phyloP scores from a whole-genome alignment of 148 eudicot species.

The Camellia sinensis region DNA sequence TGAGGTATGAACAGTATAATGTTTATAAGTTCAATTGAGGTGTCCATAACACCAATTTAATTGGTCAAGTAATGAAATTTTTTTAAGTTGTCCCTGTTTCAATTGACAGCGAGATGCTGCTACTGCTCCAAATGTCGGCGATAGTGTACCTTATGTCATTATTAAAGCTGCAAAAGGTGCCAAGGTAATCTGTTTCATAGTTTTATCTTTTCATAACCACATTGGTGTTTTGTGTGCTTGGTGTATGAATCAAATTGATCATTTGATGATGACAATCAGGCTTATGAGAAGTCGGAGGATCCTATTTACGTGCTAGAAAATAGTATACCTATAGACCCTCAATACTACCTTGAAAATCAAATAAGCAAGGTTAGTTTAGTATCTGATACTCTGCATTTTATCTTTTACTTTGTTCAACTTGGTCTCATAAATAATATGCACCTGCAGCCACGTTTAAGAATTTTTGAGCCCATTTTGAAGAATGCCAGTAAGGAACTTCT shows the following conservation, averaged over 20 bases:
- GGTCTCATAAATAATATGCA: constrained; percentile 21
- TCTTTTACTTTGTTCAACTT: constrained; percentile 11
- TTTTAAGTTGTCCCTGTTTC: constrained; percentile 8
- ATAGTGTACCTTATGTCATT: constrained; percentile 97
- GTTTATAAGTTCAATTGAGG: background rate
- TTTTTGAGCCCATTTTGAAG: constrained; percentile 93
- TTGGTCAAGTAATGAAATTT: background rate
- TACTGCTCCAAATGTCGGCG: constrained; percentile 97
- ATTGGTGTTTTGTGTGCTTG: background rate
- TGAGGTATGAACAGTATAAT: background rate
- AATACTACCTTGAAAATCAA: constrained; percentile 97
- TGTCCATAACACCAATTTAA: background rate
- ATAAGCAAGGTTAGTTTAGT: constrained; percentile 71
- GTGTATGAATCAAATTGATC: constrained; percentile 12
- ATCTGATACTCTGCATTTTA: constrained; percentile 10
- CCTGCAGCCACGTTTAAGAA: constrained; percentile 90
- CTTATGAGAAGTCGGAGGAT: constrained; percentile 97
- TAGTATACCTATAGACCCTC: constrained; percentile 93
- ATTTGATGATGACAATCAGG: constrained; percentile 52
- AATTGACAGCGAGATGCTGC: constrained; percentile 90
- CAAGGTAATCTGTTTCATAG: constrained; percentile 50
- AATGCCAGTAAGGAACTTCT: constrained; percentile 91
- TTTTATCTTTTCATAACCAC: background rate
- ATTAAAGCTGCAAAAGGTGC: constrained; percentile 97
- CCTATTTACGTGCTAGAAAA: constrained; percentile 95